Conservation (phyloP, 495 filamentous ascomycete genomes). For the Hypoxylon cercidicola region DNA sequence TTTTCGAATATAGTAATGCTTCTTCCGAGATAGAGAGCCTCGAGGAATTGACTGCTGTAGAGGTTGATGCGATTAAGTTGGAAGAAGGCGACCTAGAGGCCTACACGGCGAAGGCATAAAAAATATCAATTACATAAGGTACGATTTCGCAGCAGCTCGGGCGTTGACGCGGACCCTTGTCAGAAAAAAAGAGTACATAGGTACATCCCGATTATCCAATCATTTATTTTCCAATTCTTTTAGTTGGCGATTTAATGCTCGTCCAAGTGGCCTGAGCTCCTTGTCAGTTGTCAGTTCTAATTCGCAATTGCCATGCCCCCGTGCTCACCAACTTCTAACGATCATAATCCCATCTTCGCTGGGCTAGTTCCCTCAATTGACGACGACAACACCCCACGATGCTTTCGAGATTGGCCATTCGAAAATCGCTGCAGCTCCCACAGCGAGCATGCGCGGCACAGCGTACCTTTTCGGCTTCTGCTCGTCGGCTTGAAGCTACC, state of each 20-base stretch:
- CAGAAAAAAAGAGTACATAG: no score
- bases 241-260: neutral
- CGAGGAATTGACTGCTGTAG: neutral
- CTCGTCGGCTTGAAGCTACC: constrained; percentile 51
- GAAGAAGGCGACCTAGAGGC: no score
- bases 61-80: neutral
- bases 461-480: constrained; percentile 51
- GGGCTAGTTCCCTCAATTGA: constrained; percentile 60
- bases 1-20: constrained; percentile 8
- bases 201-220: no score
- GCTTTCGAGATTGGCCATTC: constrained; percentile 58
- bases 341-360: constrained; percentile 50
- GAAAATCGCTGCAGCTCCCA: constrained; percentile 39
- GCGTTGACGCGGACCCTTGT: no score
- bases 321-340: constrained; percentile 59
- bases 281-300: constrained; percentile 44
- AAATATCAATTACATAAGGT: neutral
- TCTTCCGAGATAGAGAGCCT: neutral
- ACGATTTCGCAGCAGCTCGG: no score
- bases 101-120: neutral
- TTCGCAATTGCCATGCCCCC: constrained; percentile 35
- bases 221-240: neutral
- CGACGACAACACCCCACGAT: constrained; percentile 53
- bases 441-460: constrained; percentile 38
- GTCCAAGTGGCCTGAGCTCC: constrained; percentile 44